Conservation (phyloP, 1,284 basidiomycete genomes). For the Melampsora medusae region DNA sequence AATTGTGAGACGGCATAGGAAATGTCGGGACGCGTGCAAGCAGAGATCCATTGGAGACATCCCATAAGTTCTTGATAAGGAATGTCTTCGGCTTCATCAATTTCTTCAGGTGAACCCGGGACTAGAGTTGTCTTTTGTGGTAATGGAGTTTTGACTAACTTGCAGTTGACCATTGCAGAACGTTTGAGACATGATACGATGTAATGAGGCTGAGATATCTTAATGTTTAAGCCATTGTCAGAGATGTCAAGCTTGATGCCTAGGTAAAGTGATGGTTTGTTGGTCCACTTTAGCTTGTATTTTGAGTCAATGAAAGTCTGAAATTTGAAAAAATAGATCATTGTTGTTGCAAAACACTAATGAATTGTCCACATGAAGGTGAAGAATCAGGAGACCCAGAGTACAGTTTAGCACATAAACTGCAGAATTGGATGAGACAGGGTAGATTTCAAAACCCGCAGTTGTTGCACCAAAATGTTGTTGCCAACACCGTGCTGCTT, state of each 20-base stretch:
- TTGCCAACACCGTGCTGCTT: neutral
- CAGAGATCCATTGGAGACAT: neutral
- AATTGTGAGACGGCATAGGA: no score
- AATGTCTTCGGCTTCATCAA: neutral
- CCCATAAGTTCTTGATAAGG: slow-evolving; percentile 5
- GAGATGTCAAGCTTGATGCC: neutral
- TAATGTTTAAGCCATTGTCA: neutral
- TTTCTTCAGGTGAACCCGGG: neutral
- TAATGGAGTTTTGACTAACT: neutral
- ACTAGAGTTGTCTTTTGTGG: neutral
- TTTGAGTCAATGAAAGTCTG: neutral
- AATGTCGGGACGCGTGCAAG: neutral
- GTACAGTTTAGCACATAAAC: neutral
- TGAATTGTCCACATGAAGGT: neutral
- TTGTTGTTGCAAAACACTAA: neutral
- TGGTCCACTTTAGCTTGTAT: neutral
- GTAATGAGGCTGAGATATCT: neutral
- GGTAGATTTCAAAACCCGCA: neutral
- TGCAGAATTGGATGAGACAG: neutral
- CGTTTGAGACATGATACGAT: neutral
- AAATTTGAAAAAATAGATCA: neutral
- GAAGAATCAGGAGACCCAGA: neutral
- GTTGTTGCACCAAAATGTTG: neutral
- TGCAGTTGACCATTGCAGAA: neutral
- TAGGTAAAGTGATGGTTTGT: neutral